These are phyloP conservation scores for Lyophyllum shimeji DNA, from an alignment of 768 basidiomycete species.

Conservation along the genomic window DNA sequence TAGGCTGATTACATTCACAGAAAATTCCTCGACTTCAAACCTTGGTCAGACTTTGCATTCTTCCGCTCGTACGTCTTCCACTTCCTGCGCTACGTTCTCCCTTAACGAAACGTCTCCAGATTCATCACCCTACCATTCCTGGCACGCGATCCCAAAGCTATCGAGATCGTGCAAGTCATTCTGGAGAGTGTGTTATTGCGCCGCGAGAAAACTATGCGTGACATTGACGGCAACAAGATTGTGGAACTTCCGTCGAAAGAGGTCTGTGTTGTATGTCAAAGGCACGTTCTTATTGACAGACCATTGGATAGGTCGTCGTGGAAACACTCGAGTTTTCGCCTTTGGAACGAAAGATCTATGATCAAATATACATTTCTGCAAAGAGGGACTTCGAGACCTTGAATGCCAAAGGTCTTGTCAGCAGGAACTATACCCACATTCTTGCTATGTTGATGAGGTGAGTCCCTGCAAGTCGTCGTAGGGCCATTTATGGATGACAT, in stretches of 20 bases:
- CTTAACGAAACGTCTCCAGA: slow-evolving; percentile 32
- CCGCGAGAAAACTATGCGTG: slow-evolving; percentile 92
- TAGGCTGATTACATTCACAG: slow-evolving; percentile 33
- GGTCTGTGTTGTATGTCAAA: slow-evolving; percentile 32
- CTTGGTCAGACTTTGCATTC: slow-evolving; percentile 83
- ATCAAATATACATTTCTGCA: slow-evolving; percentile 77
- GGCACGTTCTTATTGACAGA: neutral
- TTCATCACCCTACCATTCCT: slow-evolving; percentile 93
- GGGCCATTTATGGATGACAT: neutral
- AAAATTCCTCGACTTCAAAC: slow-evolving; percentile 74
- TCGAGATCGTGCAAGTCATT: slow-evolving; percentile 94
- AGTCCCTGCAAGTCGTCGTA: slow-evolving; percentile 19
- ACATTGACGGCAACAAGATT: slow-evolving; percentile 81
- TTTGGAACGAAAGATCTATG: slow-evolving; percentile 84
- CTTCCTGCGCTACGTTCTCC: neutral
- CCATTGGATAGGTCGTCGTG: slow-evolving; percentile 49
- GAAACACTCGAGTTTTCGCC: slow-evolving; percentile 80
- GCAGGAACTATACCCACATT: slow-evolving; percentile 84
- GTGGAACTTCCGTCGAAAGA: slow-evolving; percentile 88
- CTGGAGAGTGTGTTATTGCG: slow-evolving; percentile 85
- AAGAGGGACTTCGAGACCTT: slow-evolving; percentile 81
- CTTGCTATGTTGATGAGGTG: slow-evolving; percentile 95
- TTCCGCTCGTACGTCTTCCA: slow-evolving; percentile 72
- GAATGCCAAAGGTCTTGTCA: slow-evolving; percentile 73
- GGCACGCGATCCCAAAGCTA: slow-evolving; percentile 86